phyloP scores from a whole-genome alignment of 2,329 filamentous ascomycete species.

The Calonectria ilicicola region DNA sequence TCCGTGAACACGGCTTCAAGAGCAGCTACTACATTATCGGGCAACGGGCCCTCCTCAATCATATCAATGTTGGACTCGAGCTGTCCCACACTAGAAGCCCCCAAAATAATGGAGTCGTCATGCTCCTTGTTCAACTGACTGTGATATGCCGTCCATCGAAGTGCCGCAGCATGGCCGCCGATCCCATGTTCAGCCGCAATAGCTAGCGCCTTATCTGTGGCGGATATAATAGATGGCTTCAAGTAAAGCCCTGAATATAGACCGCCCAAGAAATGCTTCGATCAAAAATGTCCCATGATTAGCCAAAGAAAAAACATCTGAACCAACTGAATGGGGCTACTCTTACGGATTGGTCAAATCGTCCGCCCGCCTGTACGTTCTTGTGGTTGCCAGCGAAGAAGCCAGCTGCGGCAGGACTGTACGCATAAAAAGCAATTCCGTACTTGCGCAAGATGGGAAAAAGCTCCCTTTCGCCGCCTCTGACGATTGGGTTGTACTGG shows the following conservation, averaged over 20 bases:
- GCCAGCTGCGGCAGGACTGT: slow-evolving; percentile 43
- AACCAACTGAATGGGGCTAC: not conserved
- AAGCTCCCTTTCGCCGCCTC: slow-evolving; percentile 55
- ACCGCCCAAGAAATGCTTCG: slow-evolving; percentile 28
- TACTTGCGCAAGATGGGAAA: slow-evolving; percentile 57
- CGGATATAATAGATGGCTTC: slow-evolving; percentile 42
- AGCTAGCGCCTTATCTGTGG: slow-evolving; percentile 41
- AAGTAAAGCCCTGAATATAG: slow-evolving; percentile 43
- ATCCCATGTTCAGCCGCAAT: slow-evolving; percentile 50
- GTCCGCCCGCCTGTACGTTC: slow-evolving; percentile 27
- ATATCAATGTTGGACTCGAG: slow-evolving; percentile 48
- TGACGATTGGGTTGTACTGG: slow-evolving; percentile 58
- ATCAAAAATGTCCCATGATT: not conserved
- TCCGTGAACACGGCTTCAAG: slow-evolving; percentile 34
- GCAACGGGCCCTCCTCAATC: slow-evolving; percentile 55
- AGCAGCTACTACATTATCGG: slow-evolving; percentile 47
- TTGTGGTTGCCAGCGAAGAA: slow-evolving; percentile 43
- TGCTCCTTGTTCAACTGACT: slow-evolving; percentile 44
- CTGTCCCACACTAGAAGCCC: slow-evolving; percentile 50
- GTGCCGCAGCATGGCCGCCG: slow-evolving; percentile 52
- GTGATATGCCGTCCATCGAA: slow-evolving; percentile 56
- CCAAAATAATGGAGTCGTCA: slow-evolving; percentile 53
- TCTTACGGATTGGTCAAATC: slow-evolving; percentile 43
- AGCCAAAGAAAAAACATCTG: not conserved
- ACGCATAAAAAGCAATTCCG: slow-evolving; percentile 58